Conservation (phyloP, 1,284 basidiomycete genomes). For the Fomitopsis palustris region DNA sequence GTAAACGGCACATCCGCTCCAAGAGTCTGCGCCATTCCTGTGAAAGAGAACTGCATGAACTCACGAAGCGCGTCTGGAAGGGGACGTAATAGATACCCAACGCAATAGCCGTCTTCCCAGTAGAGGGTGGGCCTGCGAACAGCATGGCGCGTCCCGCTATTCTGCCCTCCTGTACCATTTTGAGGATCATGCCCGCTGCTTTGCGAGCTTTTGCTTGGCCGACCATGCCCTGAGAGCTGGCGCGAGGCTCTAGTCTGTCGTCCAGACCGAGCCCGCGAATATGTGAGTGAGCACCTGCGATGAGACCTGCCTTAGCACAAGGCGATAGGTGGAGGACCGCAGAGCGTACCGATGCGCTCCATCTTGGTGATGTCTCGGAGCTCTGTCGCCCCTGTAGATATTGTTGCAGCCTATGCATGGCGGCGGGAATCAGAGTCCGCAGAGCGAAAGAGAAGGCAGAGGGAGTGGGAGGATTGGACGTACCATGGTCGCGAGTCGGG, state of each 20-base stretch:
- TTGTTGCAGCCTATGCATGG: conserved; percentile 54
- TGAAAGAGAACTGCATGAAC: not conserved
- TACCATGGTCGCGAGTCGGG: conserved; percentile 27
- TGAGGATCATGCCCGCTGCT: conserved; percentile 95
- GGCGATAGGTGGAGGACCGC: conserved; percentile 1
- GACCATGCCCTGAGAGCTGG: conserved; percentile 92
- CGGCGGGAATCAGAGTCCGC: not conserved
- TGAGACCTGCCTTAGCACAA: not conserved
- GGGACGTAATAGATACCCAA: conserved; percentile 57
- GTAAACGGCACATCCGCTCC: conserved; percentile 96
- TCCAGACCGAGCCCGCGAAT: conserved; percentile 94
- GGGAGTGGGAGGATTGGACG: conserved; percentile 6
- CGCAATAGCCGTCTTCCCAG: conserved; percentile 97
- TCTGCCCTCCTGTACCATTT: conserved; percentile 95
- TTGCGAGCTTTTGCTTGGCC: conserved; percentile 94
- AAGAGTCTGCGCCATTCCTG: conserved; percentile 95
- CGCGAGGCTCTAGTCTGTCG: conserved; percentile 85
- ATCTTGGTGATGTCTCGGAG: conserved; percentile 91
- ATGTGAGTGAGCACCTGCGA: conserved; percentile 91
- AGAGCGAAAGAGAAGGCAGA: not conserved
- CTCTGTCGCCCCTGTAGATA: conserved; percentile 70
- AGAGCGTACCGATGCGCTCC: conserved; percentile 82
- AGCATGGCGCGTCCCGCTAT: conserved; percentile 95
- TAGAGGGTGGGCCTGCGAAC: conserved; percentile 94
- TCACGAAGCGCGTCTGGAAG: not conserved